Conservation (phyloP, 208 protist genomes). For the Naegleria lovaniensis region DNA sequence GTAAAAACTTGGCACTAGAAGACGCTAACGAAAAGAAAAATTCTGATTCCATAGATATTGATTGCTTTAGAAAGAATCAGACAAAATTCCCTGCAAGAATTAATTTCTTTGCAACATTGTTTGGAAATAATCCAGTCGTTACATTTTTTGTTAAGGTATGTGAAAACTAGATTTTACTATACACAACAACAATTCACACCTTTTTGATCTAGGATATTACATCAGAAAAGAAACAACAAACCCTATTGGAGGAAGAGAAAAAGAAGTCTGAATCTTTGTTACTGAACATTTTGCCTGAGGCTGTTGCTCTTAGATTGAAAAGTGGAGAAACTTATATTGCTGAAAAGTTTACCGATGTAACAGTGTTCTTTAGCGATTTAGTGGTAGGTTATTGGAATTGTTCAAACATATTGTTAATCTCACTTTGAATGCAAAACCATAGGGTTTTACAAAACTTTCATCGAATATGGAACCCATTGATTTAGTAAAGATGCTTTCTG, state of each 20-base stretch:
- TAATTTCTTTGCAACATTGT: background rate
- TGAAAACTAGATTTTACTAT: too few species aligned
- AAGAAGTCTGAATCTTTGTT: slow-evolving; percentile 26
- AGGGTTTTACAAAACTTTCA: slow-evolving; percentile 17
- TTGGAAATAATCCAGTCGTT: background rate
- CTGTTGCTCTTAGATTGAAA: slow-evolving; percentile 13
- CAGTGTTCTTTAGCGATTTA: background rate
- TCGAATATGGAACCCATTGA: slow-evolving; percentile 5
- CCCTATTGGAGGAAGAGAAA: background rate
- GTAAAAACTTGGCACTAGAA: too few species aligned
- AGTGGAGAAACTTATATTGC: slow-evolving; percentile 26
- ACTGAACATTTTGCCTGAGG: slow-evolving; percentile 30
- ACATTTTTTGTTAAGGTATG: background rate
- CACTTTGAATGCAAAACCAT: too few species aligned
- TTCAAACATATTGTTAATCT: slow-evolving; percentile 18
- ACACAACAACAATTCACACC: too few species aligned
- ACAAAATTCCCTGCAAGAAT: background rate
- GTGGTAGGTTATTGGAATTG: background rate
- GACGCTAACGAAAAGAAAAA: background rate
- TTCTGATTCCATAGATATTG: background rate
- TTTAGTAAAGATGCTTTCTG: background rate
- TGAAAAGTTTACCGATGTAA: slow-evolving; percentile 21
- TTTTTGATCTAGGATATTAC: background rate
- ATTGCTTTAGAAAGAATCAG: background rate
- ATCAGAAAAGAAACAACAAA: background rate